Conservation (phyloP, 441 rosid genomes). For the Jatropha podagrica region DNA sequence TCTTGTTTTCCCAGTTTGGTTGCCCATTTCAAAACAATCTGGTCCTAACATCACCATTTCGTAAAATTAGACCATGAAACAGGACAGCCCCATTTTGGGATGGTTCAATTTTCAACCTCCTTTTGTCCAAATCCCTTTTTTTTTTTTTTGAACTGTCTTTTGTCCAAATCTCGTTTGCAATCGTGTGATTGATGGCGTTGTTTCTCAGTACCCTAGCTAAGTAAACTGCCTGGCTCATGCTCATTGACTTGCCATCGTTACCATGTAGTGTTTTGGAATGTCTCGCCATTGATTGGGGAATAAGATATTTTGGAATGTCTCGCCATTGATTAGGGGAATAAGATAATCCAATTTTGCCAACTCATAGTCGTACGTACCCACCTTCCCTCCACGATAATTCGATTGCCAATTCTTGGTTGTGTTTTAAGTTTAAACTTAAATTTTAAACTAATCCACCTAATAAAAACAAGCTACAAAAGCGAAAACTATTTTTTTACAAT, state of each 20-base stretch:
- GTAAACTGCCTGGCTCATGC: not conserved
- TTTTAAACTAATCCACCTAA: too few species aligned
- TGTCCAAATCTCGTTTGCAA: too few species aligned
- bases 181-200: constrained; percentile 8
- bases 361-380: not conserved
- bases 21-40: not conserved
- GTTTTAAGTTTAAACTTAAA: too few species aligned
- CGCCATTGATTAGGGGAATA: constrained; percentile 12
- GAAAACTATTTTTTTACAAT: too few species aligned
- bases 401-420: not conserved
- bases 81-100: not conserved
- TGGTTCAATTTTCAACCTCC: not conserved
- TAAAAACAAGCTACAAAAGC: too few species aligned
- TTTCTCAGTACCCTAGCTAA: not conserved
- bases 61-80: not conserved
- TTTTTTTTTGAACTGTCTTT: not conserved
- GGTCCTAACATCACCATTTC: not conserved
- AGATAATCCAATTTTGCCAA: not conserved
- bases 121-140: not conserved
- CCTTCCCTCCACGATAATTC: not conserved
- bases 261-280: not conserved
- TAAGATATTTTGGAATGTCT: not conserved
- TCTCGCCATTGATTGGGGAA: constrained; percentile 13
- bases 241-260: not conserved
- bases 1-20: not conserved